A percentile compares a stretch with the other conserved stretches of the same genome.
phyloP scores from a whole-genome alignment of 768 basidiomycete genomes.

The Auricularia cornea region DNA sequence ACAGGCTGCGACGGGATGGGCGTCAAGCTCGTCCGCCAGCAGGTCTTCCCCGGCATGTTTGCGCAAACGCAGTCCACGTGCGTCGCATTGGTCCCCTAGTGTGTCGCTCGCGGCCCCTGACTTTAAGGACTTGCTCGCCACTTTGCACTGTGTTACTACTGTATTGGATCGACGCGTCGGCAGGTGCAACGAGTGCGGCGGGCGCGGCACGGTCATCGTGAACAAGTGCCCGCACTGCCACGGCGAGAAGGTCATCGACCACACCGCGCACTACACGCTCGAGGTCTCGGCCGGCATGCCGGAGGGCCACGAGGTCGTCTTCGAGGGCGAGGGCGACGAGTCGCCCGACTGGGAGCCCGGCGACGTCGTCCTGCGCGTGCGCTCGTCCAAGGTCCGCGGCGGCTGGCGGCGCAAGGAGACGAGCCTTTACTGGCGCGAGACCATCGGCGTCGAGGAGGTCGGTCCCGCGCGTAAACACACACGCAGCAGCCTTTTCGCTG shows the following conservation, averaged over 20 bases:
- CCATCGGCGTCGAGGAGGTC: constrained; percentile 87
- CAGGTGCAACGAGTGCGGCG: constrained; percentile 64
- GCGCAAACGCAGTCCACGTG: constrained; percentile 80
- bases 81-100: constrained; percentile 7
- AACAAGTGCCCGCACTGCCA: constrained; percentile 74
- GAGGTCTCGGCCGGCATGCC: constrained; percentile 84
- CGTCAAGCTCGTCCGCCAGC: constrained; percentile 78
- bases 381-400: constrained; percentile 68
- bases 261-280: constrained; percentile 72
- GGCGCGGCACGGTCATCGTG: constrained; percentile 72
- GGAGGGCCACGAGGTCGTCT: constrained; percentile 87
- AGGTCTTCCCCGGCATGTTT: constrained; percentile 96
- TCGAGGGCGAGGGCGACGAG: constrained; percentile 96
- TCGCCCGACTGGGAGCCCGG: constrained; percentile 94
- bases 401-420: constrained; percentile 85
- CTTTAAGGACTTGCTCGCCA: not conserved
- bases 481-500: not conserved
- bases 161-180: not conserved
- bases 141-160: not conserved
- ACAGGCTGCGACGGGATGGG: constrained; percentile 77
- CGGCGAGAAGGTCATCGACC: constrained; percentile 75
- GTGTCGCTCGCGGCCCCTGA: not conserved
- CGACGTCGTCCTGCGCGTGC: constrained; percentile 80
- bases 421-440: constrained; percentile 87
- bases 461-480: constrained; percentile 13